A percentile compares a stretch with the other conserved stretches of the same genome.
phyloP scores from a whole-genome alignment of 2,329 filamentous ascomycete species.

The Aspergillus piperis region DNA sequence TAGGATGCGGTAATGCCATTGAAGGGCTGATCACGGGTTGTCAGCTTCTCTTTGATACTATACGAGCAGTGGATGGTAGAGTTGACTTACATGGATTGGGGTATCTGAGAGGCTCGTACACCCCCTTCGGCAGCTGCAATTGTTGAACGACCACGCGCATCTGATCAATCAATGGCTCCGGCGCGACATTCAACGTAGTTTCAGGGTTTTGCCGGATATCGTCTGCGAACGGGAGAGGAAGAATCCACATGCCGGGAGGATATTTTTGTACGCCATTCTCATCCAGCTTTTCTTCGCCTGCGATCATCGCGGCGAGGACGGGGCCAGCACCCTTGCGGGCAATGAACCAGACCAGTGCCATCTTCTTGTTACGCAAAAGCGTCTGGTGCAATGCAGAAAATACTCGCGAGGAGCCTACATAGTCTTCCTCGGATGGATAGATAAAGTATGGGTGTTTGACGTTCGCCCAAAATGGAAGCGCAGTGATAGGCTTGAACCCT shows the following conservation, averaged over 20 bases:
- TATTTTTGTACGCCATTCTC: slow-evolving; percentile 68
- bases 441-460: slow-evolving; percentile 87
- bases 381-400: slow-evolving; percentile 92
- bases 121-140: slow-evolving; percentile 80
- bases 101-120: slow-evolving; percentile 83
- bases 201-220: slow-evolving; percentile 78
- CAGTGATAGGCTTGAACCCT: slow-evolving; percentile 81
- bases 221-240: slow-evolving; percentile 84
- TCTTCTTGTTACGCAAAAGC: slow-evolving; percentile 73
- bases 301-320: slow-evolving; percentile 76
- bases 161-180: slow-evolving; percentile 71
- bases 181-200: slow-evolving; percentile 57
- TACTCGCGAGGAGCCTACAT: slow-evolving; percentile 85
- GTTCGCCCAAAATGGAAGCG: slow-evolving; percentile 80
- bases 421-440: slow-evolving; percentile 88
- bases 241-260: slow-evolving; percentile 84
- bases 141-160: slow-evolving; percentile 85
- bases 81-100: slow-evolving; percentile 69
- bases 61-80: neutral
- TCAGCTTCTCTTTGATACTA: neutral
- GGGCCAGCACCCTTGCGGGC: slow-evolving; percentile 78
- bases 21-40: slow-evolving; percentile 58
- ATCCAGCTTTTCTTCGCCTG: slow-evolving; percentile 67
- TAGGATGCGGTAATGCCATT: slow-evolving; percentile 96
- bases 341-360: slow-evolving; percentile 88